Evolutionary conservation across 2,329 filamentous ascomycete genomes (phyloP), one percentile per base, ranked within the genome.

Genomic region (Penicillium janthinellum): DNA sequence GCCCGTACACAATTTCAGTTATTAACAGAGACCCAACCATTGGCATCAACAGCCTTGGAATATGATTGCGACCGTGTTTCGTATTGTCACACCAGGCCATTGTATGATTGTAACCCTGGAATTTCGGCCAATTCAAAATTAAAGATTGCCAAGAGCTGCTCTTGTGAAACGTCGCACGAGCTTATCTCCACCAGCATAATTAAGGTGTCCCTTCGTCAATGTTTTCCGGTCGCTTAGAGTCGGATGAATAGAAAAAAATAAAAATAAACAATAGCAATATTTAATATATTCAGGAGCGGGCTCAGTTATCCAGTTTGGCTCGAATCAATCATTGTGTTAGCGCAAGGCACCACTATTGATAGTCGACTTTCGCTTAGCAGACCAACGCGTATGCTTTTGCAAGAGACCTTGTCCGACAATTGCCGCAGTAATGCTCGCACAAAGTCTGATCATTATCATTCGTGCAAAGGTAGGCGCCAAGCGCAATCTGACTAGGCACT

Each of bases 101-200:
- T 71, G 69, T 58, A 71, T 34, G 62, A 48, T 69, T 71, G 69
- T 58, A 71, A 71, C 69, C 66, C 62, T 71, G 67, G 56, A 65
- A 69, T 11, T 47, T 37, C 25, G 15, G 34, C 31, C 28, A 38
- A 54, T 60, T 62, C 45, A 34, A 55, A 66, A 70, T 65, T 67
- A 71, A 70, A 70, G 66, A 59, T 71, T 69, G 68, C 67, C 69
- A 71, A 71, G 67, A 60, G 53, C 54, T 61, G 50, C 53, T 61
- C 66, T 59, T 63, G 71, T 74, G 72, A 71, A 73, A 74, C 71
- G 70, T 73, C 68, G 67, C 71, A 72, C 71, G 71, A 73, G 71
- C 70, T 73, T 71, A 74, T 73, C 72, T 72, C 71, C 72, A 72
- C 70, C 69, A 71, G 67, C 67, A 73, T 70, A 71, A 71, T 74